A percentile compares a stretch with the other conserved stretches of the same genome.
phyloP scores from a whole-genome alignment of 2,329 filamentous ascomycete species.

The Macrophomina pseudophaseolina region DNA sequence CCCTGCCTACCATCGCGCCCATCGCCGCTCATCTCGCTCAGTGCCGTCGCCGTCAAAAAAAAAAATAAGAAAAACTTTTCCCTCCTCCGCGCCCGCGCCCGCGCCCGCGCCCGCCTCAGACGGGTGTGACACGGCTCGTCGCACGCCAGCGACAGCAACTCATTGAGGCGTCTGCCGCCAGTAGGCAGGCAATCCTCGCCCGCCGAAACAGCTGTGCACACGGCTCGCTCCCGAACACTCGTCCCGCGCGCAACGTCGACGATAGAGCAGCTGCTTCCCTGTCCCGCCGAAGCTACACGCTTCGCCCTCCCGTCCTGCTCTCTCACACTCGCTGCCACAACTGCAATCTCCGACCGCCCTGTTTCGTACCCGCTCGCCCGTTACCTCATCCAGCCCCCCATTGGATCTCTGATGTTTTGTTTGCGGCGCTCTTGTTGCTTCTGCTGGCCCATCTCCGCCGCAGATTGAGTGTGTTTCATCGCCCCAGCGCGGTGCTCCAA shows the following conservation, averaged over 20 bases:
- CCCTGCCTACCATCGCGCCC: background rate
- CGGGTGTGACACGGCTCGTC: slow-evolving; percentile 18
- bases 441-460: slow-evolving; percentile 1
- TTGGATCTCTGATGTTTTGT: slow-evolving; percentile 18
- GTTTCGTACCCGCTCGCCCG: slow-evolving; percentile 10
- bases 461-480: slow-evolving; percentile 24
- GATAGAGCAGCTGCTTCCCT: slow-evolving; percentile 20
- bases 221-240: slow-evolving; percentile 25
- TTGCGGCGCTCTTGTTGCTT: slow-evolving; percentile 19
- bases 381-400: slow-evolving; percentile 7
- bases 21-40: background rate
- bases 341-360: slow-evolving; percentile 20
- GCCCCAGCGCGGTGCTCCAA: background rate
- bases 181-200: slow-evolving; percentile 1
- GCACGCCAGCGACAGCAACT: slow-evolving; percentile 5
- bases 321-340: background rate
- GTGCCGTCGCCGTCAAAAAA: background rate
- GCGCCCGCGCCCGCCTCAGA: background rate
- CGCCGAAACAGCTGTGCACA: slow-evolving; percentile 17
- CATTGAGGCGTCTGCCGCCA: slow-evolving; percentile 22
- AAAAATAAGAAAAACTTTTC: background rate
- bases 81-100: background rate
- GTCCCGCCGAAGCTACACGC: background rate
- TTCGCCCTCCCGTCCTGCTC: background rate
- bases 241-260: slow-evolving; percentile 23